Evolutionary conservation across 257 asterid species (phyloP).

Genomic region (Apocynum venetum): DNA sequence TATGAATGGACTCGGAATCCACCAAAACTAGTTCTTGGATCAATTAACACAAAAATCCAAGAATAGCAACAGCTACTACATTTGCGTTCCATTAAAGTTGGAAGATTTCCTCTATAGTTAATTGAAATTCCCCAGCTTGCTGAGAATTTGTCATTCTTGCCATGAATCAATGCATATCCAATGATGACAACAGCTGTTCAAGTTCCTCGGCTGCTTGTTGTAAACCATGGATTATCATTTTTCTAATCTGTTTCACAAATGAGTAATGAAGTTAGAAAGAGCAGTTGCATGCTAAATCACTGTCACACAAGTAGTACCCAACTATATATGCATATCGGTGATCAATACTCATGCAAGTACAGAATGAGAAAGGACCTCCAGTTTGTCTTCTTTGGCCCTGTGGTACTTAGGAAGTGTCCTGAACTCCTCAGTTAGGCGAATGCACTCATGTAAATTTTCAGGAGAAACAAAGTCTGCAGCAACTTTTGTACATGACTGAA

Average conservation of each 20-base stretch:
- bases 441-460: constrained; percentile 75
- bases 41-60: not conserved
- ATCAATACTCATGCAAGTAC: not conserved
- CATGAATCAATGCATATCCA: constrained; percentile 3
- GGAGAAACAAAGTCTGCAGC: constrained; percentile 96
- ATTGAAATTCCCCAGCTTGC: not conserved
- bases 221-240: constrained; percentile 76
- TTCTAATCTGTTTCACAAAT: constrained; percentile 57
- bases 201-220: constrained; percentile 59
- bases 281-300: not conserved
- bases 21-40: constrained; percentile 10
- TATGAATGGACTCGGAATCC: not conserved
- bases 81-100: too few relatives aligned
- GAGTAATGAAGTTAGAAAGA: constrained; percentile 4
- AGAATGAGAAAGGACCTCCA: constrained; percentile 57
- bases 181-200: constrained; percentile 35
- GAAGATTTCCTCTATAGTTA: not conserved
- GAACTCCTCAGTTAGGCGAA: constrained; percentile 72
- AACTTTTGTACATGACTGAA: constrained; percentile 95
- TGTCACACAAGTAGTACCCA: not conserved
- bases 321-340: not conserved
- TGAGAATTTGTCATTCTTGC: not conserved
- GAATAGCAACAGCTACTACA: constrained; percentile 2
- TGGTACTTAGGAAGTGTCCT: constrained; percentile 79
- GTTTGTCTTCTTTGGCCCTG: constrained; percentile 89